Evolutionary conservation across 192 early-diverging fungal species (phyloP).

Genomic region (Entomortierella parvispora): DNA sequence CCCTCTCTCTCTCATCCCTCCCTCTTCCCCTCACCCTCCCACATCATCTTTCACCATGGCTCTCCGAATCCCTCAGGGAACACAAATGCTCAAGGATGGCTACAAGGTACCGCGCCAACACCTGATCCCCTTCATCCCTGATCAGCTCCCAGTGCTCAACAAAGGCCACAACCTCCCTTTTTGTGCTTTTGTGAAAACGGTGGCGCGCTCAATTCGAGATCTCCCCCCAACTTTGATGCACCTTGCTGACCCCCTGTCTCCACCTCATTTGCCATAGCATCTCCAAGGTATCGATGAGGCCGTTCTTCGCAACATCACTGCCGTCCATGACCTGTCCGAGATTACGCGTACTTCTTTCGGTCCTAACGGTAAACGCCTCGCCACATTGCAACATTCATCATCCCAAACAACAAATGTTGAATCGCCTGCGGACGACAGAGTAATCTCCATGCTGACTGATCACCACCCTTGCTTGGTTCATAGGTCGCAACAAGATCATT

Average conservation of each 20-base stretch:
- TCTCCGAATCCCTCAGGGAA: constrained; percentile 52
- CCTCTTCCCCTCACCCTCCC: constrained; percentile 3
- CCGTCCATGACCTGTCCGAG: constrained; percentile 92
- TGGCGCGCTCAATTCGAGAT: background rate
- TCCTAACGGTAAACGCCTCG: constrained; percentile 81
- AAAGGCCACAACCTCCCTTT: background rate
- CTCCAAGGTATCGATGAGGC: constrained; percentile 97
- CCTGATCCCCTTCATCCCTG: constrained; percentile 7
- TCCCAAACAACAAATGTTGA: background rate
- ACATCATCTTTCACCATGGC: constrained; percentile 24
- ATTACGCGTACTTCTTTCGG: constrained; percentile 96
- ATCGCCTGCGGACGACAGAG: background rate
- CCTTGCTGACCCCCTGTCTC: background rate
- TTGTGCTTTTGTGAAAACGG: background rate
- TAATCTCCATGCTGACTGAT: background rate
- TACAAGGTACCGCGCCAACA: constrained; percentile 33
- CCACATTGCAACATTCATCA: background rate
- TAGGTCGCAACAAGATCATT: constrained; percentile 98
- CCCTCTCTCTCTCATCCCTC: constrained; percentile 1
- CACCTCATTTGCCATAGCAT: constrained; percentile 64
- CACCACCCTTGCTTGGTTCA: background rate
- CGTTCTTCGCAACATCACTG: constrained; percentile 93
- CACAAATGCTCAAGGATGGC: constrained; percentile 54
- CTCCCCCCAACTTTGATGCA: background rate
- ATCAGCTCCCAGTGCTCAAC: constrained; percentile 20